Base-by-base conservation (phyloP, 345 rosid genomes). In the Laguncularia racemosa region DNA sequence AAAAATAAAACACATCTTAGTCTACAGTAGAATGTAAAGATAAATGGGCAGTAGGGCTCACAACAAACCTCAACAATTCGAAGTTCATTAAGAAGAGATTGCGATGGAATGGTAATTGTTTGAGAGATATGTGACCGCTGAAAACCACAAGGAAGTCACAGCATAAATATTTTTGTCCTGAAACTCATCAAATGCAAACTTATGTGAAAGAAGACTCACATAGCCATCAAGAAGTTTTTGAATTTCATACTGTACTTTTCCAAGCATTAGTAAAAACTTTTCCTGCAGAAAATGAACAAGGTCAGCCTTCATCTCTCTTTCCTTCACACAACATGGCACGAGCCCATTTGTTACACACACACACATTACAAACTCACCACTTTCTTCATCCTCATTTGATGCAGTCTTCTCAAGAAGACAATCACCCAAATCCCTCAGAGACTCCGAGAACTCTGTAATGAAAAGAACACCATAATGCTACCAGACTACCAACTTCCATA, bases 11-110 rank as follows among this genome's bases (percentile, higher is more conserved):
- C 21, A 14, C 14, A 20, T 20, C 14, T 18, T 16, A 16, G 11
- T 14, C 14, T 13, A 15, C 20, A 23, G 48, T 16, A 20, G 17
- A 43, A n/a, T 23, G 50, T 28, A 44, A 47, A 54, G 28, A 44
- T 50, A 49, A 43, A 13, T 48, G 17, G 50, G 54, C 51, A 58
- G 57, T 38, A 69, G 17, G 44, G 63, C 67, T 48, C 53, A 46
- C 63, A 73, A 74, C 87, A 67, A 67, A 95, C 99, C 99, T 95
- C 99, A 68, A 90, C 95, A 6, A 81, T 90, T 65, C 80, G 86
- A 69, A 95, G 96, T 78, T 95, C 97, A 74, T 88, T 90, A 61
- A 95, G 95, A 76, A 90, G 91, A 46, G 97, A 95, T 66, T 95
- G 95, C 0, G 97, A 88, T 55, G 99, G 97, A 50, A 66, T 58